These are phyloP conservation scores for Epichloe baconii DNA, from an alignment of 2,329 filamentous ascomycete species.

Conservation along the genomic window DNA sequence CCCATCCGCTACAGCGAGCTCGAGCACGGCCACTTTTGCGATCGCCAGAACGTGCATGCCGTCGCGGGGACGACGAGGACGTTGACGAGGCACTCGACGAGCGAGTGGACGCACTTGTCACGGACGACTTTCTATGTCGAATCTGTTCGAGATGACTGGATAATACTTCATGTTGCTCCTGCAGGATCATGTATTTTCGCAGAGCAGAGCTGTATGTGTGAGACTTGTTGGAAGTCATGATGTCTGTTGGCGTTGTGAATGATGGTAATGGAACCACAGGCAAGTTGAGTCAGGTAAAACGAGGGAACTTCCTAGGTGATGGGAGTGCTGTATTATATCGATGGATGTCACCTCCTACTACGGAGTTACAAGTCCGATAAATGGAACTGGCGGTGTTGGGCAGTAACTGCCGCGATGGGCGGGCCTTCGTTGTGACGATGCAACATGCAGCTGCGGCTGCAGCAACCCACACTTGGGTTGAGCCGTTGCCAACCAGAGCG, in stretches of 20 bases:
- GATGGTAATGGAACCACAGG: not conserved
- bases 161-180: conserved; percentile 41
- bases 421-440: not conserved
- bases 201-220: conserved; percentile 33
- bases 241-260: conserved; percentile 3
- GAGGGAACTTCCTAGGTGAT: not conserved
- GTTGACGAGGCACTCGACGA: conserved; percentile 47
- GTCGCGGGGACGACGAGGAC: conserved; percentile 35
- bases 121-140: conserved; percentile 24
- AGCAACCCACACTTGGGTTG: conserved; percentile 3
- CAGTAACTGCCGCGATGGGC: conserved; percentile 1
- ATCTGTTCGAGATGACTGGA: conserved; percentile 38
- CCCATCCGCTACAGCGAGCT: conserved; percentile 22
- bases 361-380: not conserved
- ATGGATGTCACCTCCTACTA: conserved; percentile 2
- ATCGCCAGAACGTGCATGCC: conserved; percentile 22
- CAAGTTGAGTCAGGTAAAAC: not conserved
- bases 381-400: not conserved
- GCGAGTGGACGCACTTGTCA: conserved; percentile 22
- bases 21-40: conserved; percentile 13
- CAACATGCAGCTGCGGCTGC: conserved; percentile 5
- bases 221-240: conserved; percentile 15
- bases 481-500: conserved; percentile 5
- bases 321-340: conserved; percentile 4
- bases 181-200: conserved; percentile 40